Evolutionary conservation across 164 flowering plant genomes (phyloP), one percentile per base, ranked within the genome.

Genomic region (Macadamia integrifolia): DNA sequence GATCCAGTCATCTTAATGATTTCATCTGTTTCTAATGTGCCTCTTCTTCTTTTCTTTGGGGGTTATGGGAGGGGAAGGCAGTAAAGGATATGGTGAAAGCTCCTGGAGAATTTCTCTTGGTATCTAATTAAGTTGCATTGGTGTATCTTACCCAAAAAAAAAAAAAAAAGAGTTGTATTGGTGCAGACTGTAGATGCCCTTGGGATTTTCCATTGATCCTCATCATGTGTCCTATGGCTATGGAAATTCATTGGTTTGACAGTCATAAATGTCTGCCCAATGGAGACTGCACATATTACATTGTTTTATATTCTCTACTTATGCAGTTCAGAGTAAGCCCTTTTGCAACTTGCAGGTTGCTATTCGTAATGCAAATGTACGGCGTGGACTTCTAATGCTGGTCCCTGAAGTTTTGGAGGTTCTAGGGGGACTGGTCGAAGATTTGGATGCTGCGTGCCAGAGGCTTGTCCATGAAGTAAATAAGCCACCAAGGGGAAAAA

Each of bases 401-500:
- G 99, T 90, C 56, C 96, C 98, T 49, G 98, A 95, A 80, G 84
- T 82, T 63, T n/a, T 91, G 72, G 89, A 90, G 66, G 85, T 85
- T 74, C 77, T 90, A 67, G 97, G 96, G 62, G 97, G 99, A 31
- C 50, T 72, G 63, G 98, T 83, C 77, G 87, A 87, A 62, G 86
- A 87, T 74, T 71, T 94, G 73, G 96, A 90, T 30, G 86, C 80
- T 50, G 99, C 99, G 64, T 83, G 86, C 6, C 80, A 80, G 69
- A 86, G 91, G 74, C 88, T 92, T 67, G 88, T 89, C 68, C 50
- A 73, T 17, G 98, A 92, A 89, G 80, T 92, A 29, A 90, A 89
- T 77, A 92, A 95, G 81, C 99, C 98, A 62, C 91, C 99, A 3
- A 83, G 97, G 74, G 99, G 90, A 53, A 85, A 74, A 81, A 86